These are phyloP conservation scores for Alternaria consortialis DNA, from an alignment of 2,329 filamentous ascomycete species.

Conservation along the genomic window DNA sequence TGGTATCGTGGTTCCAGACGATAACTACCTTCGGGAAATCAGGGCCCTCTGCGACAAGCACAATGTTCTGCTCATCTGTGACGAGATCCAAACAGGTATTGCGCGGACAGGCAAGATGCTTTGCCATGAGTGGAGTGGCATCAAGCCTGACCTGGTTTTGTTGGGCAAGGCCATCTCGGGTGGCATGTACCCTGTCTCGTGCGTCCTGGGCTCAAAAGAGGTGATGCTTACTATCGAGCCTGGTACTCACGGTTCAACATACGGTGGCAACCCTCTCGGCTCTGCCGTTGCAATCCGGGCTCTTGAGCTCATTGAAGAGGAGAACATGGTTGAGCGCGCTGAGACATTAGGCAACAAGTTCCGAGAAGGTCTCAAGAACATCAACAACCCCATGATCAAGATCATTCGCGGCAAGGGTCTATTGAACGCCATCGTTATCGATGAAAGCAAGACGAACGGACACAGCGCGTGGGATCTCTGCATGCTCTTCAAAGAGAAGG, in stretches of 20 bases:
- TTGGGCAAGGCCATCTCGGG: constrained; percentile 98
- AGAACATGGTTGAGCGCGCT: constrained; percentile 84
- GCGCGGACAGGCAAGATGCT: constrained; percentile 93
- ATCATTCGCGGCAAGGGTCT: constrained; percentile 89
- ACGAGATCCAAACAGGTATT: constrained; percentile 98
- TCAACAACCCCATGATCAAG: constrained; percentile 83
- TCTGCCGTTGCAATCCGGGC: constrained; percentile 96
- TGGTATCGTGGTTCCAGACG: constrained; percentile 92
- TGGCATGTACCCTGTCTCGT: constrained; percentile 98
- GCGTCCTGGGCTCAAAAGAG: constrained; percentile 85
- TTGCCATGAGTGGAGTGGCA: constrained; percentile 91
- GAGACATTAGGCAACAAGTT: constrained; percentile 83
- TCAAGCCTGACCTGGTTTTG: constrained; percentile 94
- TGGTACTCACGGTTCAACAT: constrained; percentile 97
- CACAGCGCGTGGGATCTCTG: constrained; percentile 96
- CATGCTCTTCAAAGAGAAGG: constrained; percentile 94
- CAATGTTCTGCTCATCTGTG: constrained; percentile 94
- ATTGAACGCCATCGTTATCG: constrained; percentile 94
- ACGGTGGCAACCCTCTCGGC: constrained; percentile 94
- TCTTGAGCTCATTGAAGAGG: constrained; percentile 91
- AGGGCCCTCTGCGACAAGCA: constrained; percentile 90
- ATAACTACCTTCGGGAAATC: constrained; percentile 83
- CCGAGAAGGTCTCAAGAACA: constrained; percentile 76
- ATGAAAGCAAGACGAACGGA: constrained; percentile 84
- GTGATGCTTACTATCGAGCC: constrained; percentile 96